phyloP scores from a whole-genome alignment of 768 basidiomycete species.

The Tephrocybe sp. region DNA sequence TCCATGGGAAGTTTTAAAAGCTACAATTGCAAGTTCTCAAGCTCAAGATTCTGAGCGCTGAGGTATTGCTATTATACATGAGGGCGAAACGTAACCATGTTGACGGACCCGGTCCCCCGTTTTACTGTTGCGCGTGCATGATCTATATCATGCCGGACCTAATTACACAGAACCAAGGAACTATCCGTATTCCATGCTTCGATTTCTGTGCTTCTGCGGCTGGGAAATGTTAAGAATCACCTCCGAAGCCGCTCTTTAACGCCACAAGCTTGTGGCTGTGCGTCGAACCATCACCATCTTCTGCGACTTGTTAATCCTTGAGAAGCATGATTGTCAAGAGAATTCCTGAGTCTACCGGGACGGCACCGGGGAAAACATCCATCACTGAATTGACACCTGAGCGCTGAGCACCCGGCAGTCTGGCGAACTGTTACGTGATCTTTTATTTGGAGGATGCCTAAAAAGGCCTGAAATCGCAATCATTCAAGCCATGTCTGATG shows the following conservation, averaged over 20 bases:
- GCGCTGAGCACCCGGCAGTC: conserved; percentile 4
- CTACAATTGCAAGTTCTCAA: not conserved
- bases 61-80: no score
- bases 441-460: not conserved
- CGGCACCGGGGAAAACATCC: conserved; percentile 5
- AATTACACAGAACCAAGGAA: not conserved
- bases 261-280: conserved; percentile 30
- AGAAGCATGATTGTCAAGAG: conserved; percentile 8
- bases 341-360: not conserved
- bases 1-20: no score
- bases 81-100: no score
- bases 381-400: not conserved
- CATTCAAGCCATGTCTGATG: no score
- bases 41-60: no score
- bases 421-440: conserved; percentile 3
- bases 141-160: no score
- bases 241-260: conserved; percentile 11
- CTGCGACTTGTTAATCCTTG: not conserved
- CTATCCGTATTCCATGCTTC: conserved; percentile 1
- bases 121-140: no score
- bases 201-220: not conserved
- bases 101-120: no score
- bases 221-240: conserved; percentile 2
- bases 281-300: conserved; percentile 10
- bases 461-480: conserved; percentile 2